Conservation (phyloP, 164 flowering plant species). For the Kingdonia uniflora region DNA sequence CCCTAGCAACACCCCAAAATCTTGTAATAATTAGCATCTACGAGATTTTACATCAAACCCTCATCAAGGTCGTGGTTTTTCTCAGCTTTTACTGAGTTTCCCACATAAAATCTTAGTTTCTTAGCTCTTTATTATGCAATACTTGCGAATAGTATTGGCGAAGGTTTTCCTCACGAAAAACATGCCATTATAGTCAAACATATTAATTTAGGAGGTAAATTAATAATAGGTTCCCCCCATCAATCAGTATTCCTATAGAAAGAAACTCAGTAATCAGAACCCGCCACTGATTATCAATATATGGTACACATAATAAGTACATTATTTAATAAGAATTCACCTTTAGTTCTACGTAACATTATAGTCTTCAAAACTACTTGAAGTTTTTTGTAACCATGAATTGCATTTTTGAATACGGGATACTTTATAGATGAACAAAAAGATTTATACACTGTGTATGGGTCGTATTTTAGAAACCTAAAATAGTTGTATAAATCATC, state of each 20-base stretch:
- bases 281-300: background rate
- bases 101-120: too few relatives aligned
- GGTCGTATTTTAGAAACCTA: constrained; percentile 83
- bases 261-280: constrained; percentile 5
- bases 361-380: constrained; percentile 73
- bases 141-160: too few relatives aligned
- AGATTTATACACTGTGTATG: constrained; percentile 55
- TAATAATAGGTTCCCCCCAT: constrained; percentile 83
- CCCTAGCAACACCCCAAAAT: too few relatives aligned
- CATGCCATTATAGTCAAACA: too few relatives aligned
- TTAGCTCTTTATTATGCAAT: too few relatives aligned
- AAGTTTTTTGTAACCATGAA: constrained; percentile 82
- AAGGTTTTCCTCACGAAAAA: too few relatives aligned
- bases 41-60: too few relatives aligned
- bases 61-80: too few relatives aligned
- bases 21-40: too few relatives aligned
- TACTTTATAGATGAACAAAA: constrained; percentile 49
- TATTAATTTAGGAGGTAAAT: constrained; percentile 68
- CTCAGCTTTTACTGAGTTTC: too few relatives aligned
- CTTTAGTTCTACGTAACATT: constrained; percentile 98
- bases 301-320: too few relatives aligned
- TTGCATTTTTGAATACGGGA: constrained; percentile 61
- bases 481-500: constrained; percentile 97
- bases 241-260: constrained; percentile 51
- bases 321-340: constrained; percentile 14